Percentiles rank a stretch among this genome's conserved stretches.
These are phyloP conservation scores for Clitoria ternatea DNA, from an alignment of 306 rosid species.

Conservation along the genomic window DNA sequence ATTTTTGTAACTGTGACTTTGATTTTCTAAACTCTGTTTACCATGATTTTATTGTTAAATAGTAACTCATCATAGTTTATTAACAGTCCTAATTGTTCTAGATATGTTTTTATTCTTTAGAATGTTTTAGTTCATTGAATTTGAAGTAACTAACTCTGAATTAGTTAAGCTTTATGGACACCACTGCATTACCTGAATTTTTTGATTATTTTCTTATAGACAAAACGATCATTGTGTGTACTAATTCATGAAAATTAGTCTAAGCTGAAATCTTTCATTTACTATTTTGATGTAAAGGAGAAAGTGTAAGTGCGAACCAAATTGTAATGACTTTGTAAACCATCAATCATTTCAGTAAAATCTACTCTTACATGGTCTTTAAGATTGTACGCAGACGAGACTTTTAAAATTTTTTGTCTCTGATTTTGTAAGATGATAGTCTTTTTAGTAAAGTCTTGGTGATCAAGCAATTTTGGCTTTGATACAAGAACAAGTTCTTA, in stretches of 20 bases:
- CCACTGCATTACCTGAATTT: not conserved
- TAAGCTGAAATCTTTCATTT: not conserved
- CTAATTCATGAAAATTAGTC: not conserved
- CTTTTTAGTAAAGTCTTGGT: no score
- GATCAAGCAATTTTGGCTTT: no score
- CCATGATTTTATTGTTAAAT: not conserved
- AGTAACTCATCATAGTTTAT: no score
- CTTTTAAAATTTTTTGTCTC: no score
- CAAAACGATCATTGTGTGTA: not conserved
- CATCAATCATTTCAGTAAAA: no score
- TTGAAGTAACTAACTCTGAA: not conserved
- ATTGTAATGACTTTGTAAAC: no score
- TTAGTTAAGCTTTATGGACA: not conserved
- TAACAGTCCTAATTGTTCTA: not conserved
- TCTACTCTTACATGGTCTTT: no score
- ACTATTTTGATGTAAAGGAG: not conserved
- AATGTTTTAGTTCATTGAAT: not conserved
- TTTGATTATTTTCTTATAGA: not conserved
- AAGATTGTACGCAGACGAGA: no score
- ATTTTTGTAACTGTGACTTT: no score
- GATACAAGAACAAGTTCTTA: no score
- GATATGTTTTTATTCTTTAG: not conserved
- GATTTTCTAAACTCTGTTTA: no score
- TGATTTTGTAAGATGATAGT: no score
- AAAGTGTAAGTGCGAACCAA: not conserved